Evolutionary conservation across 2,329 filamentous ascomycete genomes (phyloP).

Genomic region (Monilinia fructicola): DNA sequence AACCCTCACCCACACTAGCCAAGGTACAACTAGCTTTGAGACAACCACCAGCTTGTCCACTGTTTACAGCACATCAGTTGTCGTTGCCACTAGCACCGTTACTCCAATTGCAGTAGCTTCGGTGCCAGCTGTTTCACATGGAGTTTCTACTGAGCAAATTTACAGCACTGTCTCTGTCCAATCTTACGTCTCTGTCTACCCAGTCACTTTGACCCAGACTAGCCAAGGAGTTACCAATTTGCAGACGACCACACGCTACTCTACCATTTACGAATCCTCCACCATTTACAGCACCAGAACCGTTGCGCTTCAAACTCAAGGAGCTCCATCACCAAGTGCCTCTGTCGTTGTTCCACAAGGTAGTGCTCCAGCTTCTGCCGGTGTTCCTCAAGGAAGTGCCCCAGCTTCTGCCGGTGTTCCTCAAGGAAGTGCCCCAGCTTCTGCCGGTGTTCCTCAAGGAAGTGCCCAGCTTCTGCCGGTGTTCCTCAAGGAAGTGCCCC

Average conservation of each 20-base stretch:
- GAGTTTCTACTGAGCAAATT: constrained; percentile 1
- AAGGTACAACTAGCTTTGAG: neutral
- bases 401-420: too few relatives aligned
- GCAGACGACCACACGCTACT: constrained; percentile 6
- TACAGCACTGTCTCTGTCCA: constrained; percentile 3
- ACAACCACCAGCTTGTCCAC: neutral
- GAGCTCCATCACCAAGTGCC: constrained; percentile 4
- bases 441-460: neutral
- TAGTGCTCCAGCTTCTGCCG: neutral
- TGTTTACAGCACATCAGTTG: neutral
- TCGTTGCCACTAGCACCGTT: neutral
- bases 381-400: too few relatives aligned
- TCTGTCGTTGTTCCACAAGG: neutral
- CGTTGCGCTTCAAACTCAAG: neutral
- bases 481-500: neutral
- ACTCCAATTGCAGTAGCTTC: neutral
- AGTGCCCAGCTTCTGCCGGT: neutral
- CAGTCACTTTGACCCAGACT: constrained; percentile 7
- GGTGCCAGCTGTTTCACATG: neutral
- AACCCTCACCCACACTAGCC: neutral
- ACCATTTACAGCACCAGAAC: constrained; percentile 6
- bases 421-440: neutral
- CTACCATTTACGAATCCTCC: neutral
- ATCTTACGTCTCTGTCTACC: neutral
- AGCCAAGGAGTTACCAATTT: neutral